Evolutionary conservation across 1,284 basidiomycete species (phyloP).

Genomic region (Cystobasidium pallidum): DNA sequence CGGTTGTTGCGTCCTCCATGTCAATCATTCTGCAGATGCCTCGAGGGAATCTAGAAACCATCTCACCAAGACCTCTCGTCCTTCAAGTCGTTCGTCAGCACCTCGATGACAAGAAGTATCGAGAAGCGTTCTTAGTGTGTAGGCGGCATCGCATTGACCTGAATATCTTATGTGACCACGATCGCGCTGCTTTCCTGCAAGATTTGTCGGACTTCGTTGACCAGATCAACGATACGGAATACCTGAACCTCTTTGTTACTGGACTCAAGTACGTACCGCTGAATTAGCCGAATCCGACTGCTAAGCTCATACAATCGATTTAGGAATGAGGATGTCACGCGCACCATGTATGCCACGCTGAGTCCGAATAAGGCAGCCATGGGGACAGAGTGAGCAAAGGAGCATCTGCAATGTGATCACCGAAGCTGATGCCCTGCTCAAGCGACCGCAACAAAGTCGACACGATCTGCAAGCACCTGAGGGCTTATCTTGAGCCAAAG

Average conservation of each 20-base stretch:
- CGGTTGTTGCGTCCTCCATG: constrained; percentile 83
- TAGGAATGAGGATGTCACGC: constrained; percentile 57
- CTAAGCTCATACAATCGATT: background rate
- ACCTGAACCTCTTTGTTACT: constrained; percentile 90
- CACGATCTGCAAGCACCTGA: constrained; percentile 76
- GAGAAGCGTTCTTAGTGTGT: constrained; percentile 85
- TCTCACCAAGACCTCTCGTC: constrained; percentile 89
- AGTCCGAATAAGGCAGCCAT: background rate
- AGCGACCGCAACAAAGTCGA: constrained; percentile 63
- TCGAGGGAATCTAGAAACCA: constrained; percentile 92
- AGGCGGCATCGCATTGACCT: constrained; percentile 92
- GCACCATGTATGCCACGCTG: constrained; percentile 55
- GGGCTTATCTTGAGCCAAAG: constrained; percentile 69
- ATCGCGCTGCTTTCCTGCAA: constrained; percentile 69
- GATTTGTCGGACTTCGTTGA: constrained; percentile 71
- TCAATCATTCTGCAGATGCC: constrained; percentile 95
- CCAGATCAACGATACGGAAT: constrained; percentile 85
- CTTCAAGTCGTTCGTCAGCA: constrained; percentile 66
- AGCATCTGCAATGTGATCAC: background rate
- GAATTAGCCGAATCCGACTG: no score
- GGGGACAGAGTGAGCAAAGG: background rate
- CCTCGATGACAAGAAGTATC: constrained; percentile 61
- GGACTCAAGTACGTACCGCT: constrained; percentile 68
- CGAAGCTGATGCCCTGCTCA: background rate
- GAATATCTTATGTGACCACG: constrained; percentile 81